Base-by-base conservation (phyloP, 1,284 basidiomycete species). In the Cutaneotrichosporon dermatis region DNA sequence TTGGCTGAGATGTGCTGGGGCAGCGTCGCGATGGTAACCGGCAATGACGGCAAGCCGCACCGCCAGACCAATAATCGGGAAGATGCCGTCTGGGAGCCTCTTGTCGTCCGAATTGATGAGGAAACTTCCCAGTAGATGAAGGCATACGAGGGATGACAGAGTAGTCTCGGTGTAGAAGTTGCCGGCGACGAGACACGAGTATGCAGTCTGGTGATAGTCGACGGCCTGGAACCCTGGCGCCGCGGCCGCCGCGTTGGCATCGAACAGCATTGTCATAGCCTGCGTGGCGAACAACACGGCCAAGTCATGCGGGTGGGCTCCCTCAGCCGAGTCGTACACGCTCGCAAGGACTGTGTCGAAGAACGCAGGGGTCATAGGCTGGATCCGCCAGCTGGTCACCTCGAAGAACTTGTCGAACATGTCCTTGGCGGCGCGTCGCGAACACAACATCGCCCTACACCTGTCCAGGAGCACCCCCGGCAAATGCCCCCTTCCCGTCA, bases 81-180 rank as follows among this genome's bases (percentile, higher is more conserved):
- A 64, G 39, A 62, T 64, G 33, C 56, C 63, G 34, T 64, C 63
- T 3, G 63, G 63, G 13, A 61, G 57, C 4, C 58, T 50, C 42
- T 61, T 57, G 57, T 64, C 63, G 49, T 64, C 63, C 41, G 63
- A 61, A 51, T 64, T 64, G 54, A 64, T 58, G 39, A 64, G 40
- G 55, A 58, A 64, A 33, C 54, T 52, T 25, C 63, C 63, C 6
- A 64, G 50, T 6, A 54, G 54, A n/a, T 58, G 57, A 39, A 64
- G 42, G 37, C 54, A 51, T 39, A 64, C 55, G 12, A 64, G 60
- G n/a, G 45, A 51, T 4, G 41, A 48, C 7, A 64, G 57, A 34
- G 63, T 61, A 15, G 60, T 64, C 46, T 61, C 58, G 54, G 63
- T 64, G 51, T 59, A 64, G 34, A 64, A 61, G 59, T 56, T 59